Conservation (phyloP, 2,329 filamentous ascomycete species). For the Didymosphaeria variabile region DNA sequence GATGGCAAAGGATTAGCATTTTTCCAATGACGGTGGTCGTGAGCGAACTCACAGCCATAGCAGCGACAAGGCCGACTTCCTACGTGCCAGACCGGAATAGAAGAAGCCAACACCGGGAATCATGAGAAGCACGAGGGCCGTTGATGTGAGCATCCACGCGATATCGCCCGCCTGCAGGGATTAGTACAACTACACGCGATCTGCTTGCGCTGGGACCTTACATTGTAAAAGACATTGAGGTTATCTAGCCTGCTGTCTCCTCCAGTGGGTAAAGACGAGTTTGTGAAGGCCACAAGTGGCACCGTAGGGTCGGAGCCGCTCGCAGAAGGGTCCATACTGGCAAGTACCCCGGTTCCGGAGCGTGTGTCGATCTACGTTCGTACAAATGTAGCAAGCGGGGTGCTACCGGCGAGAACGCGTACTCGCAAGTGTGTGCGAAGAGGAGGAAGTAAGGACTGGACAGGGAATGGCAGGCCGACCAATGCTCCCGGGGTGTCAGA, state of each 20-base stretch:
- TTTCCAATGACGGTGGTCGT: not conserved
- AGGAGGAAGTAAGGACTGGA: constrained; percentile 31
- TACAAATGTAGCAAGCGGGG: not conserved
- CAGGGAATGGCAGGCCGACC: constrained; percentile 29
- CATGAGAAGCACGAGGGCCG: constrained; percentile 88
- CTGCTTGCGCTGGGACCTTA: constrained; percentile 51
- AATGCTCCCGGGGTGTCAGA: constrained; percentile 24
- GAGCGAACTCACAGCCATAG: constrained; percentile 69
- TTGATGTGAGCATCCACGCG: constrained; percentile 78
- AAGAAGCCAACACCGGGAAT: constrained; percentile 94
- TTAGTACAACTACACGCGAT: constrained; percentile 38
- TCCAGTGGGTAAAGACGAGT: constrained; percentile 70
- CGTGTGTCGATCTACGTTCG: constrained; percentile 7
- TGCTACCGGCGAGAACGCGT: not conserved
- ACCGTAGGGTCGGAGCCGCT: constrained; percentile 37
- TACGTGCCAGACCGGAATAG: constrained; percentile 87
- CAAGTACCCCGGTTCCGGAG: constrained; percentile 14
- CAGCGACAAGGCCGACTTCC: constrained; percentile 87
- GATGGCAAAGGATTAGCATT: not conserved
- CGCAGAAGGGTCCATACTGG: constrained; percentile 33
- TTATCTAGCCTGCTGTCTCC: constrained; percentile 73
- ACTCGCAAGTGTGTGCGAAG: constrained; percentile 6
- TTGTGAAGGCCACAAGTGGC: constrained; percentile 54
- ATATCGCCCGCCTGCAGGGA: constrained; percentile 75
- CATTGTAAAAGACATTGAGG: constrained; percentile 86